Percentiles rank a stretch among this genome's conserved stretches.
Conservation (phyloP, 2,329 filamentous ascomycete species). For the Fusarium sarcochroum region DNA sequence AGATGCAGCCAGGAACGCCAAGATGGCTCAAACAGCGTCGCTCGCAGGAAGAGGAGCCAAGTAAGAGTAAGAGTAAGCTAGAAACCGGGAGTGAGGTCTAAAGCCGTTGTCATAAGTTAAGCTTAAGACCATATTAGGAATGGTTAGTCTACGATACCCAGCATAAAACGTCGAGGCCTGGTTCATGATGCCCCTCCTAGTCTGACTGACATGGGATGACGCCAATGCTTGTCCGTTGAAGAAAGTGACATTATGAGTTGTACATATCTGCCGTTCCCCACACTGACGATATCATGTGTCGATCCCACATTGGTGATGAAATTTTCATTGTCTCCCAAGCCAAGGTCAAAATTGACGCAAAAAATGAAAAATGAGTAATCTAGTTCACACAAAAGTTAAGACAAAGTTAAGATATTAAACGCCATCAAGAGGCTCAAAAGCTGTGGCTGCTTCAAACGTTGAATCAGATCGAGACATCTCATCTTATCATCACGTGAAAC, state of each 20-base stretch:
- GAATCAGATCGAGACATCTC: slow-evolving; percentile 28
- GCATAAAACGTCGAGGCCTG: slow-evolving; percentile 22
- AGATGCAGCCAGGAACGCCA: slow-evolving; percentile 67
- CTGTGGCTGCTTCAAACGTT: slow-evolving; percentile 17
- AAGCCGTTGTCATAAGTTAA: slow-evolving; percentile 16
- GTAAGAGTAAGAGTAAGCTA: slow-evolving; percentile 48
- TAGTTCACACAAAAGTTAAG: not conserved
- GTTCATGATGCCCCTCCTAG: slow-evolving; percentile 31
- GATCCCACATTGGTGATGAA: slow-evolving; percentile 29
- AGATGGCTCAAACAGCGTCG: slow-evolving; percentile 67
- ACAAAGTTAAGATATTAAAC: not conserved
- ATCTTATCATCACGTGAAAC: slow-evolving; percentile 50
- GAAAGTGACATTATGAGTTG: slow-evolving; percentile 35
- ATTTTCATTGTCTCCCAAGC: slow-evolving; percentile 5
- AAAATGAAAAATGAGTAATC: not conserved
- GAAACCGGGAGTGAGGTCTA: slow-evolving; percentile 16
- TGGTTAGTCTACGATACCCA: slow-evolving; percentile 41
- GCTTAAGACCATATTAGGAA: slow-evolving; percentile 31
- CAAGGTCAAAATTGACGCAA: not conserved
- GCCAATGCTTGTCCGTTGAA: slow-evolving; percentile 27
- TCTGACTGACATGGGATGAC: slow-evolving; percentile 26
- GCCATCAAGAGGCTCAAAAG: slow-evolving; percentile 7
- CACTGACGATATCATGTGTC: slow-evolving; percentile 20
- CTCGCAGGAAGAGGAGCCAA: slow-evolving; percentile 70
- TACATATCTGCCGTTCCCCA: slow-evolving; percentile 40